These are phyloP conservation scores for Phanerochaete carnosa DNA, from an alignment of 768 basidiomycete genomes.

Conservation along the genomic window DNA sequence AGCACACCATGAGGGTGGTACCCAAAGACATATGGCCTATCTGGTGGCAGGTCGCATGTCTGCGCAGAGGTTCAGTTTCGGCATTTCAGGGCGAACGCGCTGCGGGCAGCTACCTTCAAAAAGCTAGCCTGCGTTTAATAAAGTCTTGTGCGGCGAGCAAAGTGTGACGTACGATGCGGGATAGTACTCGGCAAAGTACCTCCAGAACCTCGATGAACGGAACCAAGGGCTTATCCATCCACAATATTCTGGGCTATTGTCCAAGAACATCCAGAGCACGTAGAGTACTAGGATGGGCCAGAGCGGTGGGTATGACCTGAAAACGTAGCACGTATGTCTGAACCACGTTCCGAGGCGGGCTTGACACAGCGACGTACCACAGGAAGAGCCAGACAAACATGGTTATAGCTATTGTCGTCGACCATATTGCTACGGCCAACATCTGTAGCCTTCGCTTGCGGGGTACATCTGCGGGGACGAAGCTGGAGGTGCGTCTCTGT, in stretches of 20 bases:
- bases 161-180: slow-evolving; percentile 71
- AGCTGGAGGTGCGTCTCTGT: slow-evolving; percentile 40
- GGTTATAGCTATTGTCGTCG: slow-evolving; percentile 70
- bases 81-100: neutral
- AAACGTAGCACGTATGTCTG: neutral
- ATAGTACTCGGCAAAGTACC: slow-evolving; percentile 90
- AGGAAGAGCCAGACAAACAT: slow-evolving; percentile 71
- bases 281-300: slow-evolving; percentile 87
- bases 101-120: slow-evolving; percentile 40
- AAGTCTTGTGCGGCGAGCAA: neutral
- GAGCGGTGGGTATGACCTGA: slow-evolving; percentile 80
- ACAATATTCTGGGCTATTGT: slow-evolving; percentile 71
- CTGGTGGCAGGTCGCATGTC: slow-evolving; percentile 89
- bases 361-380: slow-evolving; percentile 51
- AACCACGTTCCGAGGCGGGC: neutral
- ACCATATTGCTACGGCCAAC: slow-evolving; percentile 85
- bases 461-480: slow-evolving; percentile 85
- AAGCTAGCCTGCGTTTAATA: slow-evolving; percentile 30
- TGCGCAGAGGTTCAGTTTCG: slow-evolving; percentile 25
- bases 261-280: slow-evolving; percentile 75
- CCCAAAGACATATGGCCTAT: slow-evolving; percentile 94
- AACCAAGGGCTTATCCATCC: slow-evolving; percentile 75
- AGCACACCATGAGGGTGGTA: slow-evolving; percentile 93
- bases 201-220: slow-evolving; percentile 69
- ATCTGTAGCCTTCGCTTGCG: slow-evolving; percentile 86